Conservation (phyloP, 2,329 filamentous ascomycete species). For the Aspergillus sp. region DNA sequence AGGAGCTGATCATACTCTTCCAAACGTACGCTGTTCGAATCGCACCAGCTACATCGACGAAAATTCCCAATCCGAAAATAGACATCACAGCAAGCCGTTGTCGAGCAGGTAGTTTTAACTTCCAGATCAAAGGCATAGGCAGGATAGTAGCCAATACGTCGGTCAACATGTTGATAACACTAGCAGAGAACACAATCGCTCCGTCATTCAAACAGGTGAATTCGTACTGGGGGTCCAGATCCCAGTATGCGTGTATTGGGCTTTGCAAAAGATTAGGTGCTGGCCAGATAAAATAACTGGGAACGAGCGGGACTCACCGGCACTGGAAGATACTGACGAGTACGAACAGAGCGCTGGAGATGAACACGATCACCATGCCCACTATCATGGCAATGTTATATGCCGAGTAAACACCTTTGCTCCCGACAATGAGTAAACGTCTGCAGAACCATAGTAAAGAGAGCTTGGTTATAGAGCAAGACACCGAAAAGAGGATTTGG, state of each 20-base stretch:
- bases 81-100: slow-evolving; percentile 39
- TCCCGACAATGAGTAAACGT: slow-evolving; percentile 29
- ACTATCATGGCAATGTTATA: slow-evolving; percentile 25
- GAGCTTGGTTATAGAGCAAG: slow-evolving; percentile 37
- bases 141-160: slow-evolving; percentile 37
- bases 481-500: slow-evolving; percentile 38
- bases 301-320: slow-evolving; percentile 30
- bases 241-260: slow-evolving; percentile 36
- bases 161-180: slow-evolving; percentile 39
- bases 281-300: not conserved
- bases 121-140: slow-evolving; percentile 44
- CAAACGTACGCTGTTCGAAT: slow-evolving; percentile 37
- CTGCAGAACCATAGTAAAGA: slow-evolving; percentile 40
- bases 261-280: slow-evolving; percentile 19
- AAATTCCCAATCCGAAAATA: slow-evolving; percentile 38
- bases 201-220: slow-evolving; percentile 31
- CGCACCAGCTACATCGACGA: slow-evolving; percentile 37
- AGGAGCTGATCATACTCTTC: slow-evolving; percentile 32
- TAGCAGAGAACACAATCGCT: slow-evolving; percentile 33
- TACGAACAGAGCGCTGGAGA: slow-evolving; percentile 32
- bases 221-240: slow-evolving; percentile 25
- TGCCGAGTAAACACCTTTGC: slow-evolving; percentile 25
- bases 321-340: slow-evolving; percentile 41
- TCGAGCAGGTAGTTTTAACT: slow-evolving; percentile 34
- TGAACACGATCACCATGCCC: slow-evolving; percentile 32